A percentile compares a stretch with the other conserved stretches of the same genome.
Conservation (phyloP, 148 eudicot genomes). For the Diospyros lotus region DNA sequence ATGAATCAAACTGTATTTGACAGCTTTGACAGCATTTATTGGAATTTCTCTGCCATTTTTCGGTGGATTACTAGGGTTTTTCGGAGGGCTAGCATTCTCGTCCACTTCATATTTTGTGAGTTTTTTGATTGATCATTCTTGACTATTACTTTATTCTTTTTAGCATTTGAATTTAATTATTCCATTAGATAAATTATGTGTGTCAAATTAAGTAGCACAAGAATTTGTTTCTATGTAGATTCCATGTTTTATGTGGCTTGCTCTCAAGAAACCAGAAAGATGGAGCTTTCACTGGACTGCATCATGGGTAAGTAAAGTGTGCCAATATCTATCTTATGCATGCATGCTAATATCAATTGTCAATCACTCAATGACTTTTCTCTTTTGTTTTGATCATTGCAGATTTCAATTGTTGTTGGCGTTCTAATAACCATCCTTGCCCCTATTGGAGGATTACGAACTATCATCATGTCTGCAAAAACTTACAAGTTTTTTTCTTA, state of each 20-base stretch:
- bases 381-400: background rate
- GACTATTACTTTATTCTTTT: background rate
- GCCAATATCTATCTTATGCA: no score
- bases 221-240: conserved; percentile 16
- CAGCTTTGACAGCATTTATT: conserved; percentile 25
- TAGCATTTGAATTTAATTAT: background rate
- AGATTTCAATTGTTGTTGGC: conserved; percentile 35
- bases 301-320: conserved; percentile 27
- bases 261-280: conserved; percentile 24
- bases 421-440: conserved; percentile 31
- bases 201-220: background rate
- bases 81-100: conserved; percentile 35
- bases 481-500: conserved; percentile 29
- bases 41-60: conserved; percentile 32
- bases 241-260: conserved; percentile 42
- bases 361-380: background rate
- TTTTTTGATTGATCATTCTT: background rate
- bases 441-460: conserved; percentile 38
- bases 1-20: no score
- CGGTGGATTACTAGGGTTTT: conserved; percentile 32
- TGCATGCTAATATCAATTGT: background rate
- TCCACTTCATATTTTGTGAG: conserved; percentile 37
- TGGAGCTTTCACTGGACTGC: conserved; percentile 35
- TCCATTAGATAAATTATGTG: no score
- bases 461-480: conserved; percentile 31